Conservation (phyloP, 2,329 filamentous ascomycete genomes). For the Aspergillus ibericus region DNA sequence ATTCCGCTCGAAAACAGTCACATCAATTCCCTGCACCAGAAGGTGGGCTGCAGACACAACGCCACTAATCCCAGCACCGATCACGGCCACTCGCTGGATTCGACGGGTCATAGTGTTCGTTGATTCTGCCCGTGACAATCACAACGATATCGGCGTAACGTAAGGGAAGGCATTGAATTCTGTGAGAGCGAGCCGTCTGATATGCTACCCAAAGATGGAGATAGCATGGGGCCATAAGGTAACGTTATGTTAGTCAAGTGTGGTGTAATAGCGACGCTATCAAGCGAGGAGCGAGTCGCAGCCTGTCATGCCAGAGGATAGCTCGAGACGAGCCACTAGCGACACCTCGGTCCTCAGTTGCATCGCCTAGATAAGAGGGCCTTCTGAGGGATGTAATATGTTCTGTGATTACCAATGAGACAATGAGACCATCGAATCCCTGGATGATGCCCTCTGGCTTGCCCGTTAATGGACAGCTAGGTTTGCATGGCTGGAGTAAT, state of each 20-base stretch:
- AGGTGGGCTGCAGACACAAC: constrained; percentile 51
- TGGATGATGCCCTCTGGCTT: constrained; percentile 23
- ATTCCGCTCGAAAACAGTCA: constrained; percentile 57
- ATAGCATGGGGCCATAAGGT: not conserved
- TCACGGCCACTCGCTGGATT: constrained; percentile 43
- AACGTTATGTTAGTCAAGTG: constrained; percentile 9
- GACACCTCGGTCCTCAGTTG: not conserved
- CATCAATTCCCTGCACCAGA: constrained; percentile 47
- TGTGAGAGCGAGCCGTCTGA: not conserved
- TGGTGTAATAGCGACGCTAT: constrained; percentile 9
- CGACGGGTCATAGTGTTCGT: constrained; percentile 21
- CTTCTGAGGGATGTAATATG: not conserved
- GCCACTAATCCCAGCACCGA: constrained; percentile 56
- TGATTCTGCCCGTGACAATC: not conserved
- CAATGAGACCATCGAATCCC: constrained; percentile 22
- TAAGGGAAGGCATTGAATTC: not conserved
- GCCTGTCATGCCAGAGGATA: not conserved
- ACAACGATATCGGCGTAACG: not conserved
- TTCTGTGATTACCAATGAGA: constrained; percentile 11
- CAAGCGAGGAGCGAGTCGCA: not conserved
- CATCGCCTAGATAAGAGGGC: not conserved
- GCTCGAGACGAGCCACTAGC: not conserved
- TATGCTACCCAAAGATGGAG: not conserved
- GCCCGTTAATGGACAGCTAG: constrained; percentile 9
- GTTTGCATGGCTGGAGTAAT: not conserved